A percentile compares a stretch with the other conserved stretches of the same genome.
Evolutionary conservation across 2,329 filamentous ascomycete species (phyloP).

Genomic region (Apiospora phragmitis): DNA sequence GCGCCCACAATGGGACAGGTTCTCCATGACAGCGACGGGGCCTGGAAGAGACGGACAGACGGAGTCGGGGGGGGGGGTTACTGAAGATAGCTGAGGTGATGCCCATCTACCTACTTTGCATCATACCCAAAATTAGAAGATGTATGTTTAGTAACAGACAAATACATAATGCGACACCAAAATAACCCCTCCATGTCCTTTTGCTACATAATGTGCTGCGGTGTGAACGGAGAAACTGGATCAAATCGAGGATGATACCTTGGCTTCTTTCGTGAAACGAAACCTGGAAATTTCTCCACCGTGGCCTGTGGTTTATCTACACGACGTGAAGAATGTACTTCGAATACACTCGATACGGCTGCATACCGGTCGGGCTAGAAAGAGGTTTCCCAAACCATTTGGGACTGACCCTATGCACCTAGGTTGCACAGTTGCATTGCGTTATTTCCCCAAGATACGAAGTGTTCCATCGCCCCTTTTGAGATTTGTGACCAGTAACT

Average conservation of each 20-base stretch:
- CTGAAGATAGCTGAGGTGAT: background rate
- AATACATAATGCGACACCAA: background rate
- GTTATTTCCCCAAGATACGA: background rate
- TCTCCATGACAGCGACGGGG: background rate
- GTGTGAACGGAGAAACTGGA: background rate
- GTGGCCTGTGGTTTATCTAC: background rate
- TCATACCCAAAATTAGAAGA: background rate
- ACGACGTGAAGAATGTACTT: too few relatives aligned
- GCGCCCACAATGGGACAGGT: background rate
- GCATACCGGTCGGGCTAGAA: background rate
- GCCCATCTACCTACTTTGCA: background rate
- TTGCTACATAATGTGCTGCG: background rate
- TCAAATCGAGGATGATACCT: background rate
- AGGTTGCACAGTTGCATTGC: background rate
- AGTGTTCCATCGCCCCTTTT: background rate
- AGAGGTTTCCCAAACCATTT: background rate
- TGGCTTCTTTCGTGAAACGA: slow-evolving; percentile 2
- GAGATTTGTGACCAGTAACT: too few relatives aligned
- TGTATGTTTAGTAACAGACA: background rate
- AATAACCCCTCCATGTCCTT: background rate
- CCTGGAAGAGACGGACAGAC: background rate
- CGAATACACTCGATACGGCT: background rate
- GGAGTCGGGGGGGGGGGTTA: background rate
- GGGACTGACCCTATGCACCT: background rate
- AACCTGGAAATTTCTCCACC: slow-evolving; percentile 3